Evolutionary conservation across 2,329 filamentous ascomycete genomes (phyloP).

Genomic region (Pseudogymnoascus sp.): DNA sequence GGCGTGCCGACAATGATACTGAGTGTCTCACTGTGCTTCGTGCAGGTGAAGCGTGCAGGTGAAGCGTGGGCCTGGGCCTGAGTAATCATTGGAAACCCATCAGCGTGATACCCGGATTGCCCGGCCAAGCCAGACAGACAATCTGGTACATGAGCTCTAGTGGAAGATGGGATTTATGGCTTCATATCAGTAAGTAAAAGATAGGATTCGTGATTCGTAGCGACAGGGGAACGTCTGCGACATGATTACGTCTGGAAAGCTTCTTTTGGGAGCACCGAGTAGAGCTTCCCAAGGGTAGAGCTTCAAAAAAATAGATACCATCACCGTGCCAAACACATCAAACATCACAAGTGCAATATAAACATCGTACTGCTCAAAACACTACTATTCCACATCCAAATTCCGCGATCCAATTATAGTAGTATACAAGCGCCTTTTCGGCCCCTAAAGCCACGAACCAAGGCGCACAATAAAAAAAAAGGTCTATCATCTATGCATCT

Average conservation of each 20-base stretch:
- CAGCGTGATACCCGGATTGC: background rate
- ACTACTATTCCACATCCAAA: conserved; percentile 3
- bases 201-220: background rate
- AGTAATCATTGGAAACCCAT: background rate
- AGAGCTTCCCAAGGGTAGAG: too few species aligned
- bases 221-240: background rate
- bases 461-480: background rate
- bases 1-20: background rate
- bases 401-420: conserved; percentile 6
- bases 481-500: conserved; percentile 5
- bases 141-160: background rate
- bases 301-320: background rate
- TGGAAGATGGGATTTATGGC: background rate
- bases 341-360: background rate
- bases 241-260: background rate
- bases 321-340: background rate
- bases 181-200: background rate
- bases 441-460: background rate
- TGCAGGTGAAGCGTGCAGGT: background rate
- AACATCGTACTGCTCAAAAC: background rate
- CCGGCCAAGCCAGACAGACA: background rate
- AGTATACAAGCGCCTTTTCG: conserved; percentile 2
- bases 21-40: background rate
- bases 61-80: background rate
- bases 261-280: background rate